A percentile compares a stretch with the other conserved stretches of the same genome.
Conservation (phyloP, 805 yeast species). For the Kazachstania africana region DNA sequence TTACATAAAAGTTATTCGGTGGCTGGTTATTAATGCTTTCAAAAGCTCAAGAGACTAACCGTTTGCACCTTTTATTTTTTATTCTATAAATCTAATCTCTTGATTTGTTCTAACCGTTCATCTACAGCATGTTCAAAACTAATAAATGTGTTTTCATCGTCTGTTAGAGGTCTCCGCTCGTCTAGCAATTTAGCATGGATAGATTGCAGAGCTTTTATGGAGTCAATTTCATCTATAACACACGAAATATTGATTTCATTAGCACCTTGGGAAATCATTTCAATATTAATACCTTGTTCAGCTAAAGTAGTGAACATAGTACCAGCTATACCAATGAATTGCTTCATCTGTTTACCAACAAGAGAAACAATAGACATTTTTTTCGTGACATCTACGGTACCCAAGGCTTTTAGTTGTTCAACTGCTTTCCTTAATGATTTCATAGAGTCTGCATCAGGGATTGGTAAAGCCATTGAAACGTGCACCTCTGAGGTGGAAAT, state of each 20-base stretch:
- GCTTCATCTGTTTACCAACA: constrained; percentile 96
- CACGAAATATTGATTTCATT: constrained; percentile 95
- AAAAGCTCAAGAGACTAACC: too few species aligned
- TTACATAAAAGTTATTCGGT: too few species aligned
- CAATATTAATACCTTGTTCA: constrained; percentile 83
- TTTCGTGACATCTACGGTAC: constrained; percentile 79
- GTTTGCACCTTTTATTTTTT: too few species aligned
- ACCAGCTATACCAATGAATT: constrained; percentile 92
- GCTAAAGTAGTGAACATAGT: constrained; percentile 92
- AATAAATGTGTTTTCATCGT: background rate
- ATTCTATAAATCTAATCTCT: constrained; percentile 25
- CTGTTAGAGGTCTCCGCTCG: constrained; percentile 19
- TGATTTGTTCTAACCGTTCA: constrained; percentile 36
- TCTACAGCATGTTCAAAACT: constrained; percentile 28
- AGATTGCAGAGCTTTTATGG: constrained; percentile 74
- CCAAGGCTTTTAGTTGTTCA: constrained; percentile 66
- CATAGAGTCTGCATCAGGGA: constrained; percentile 50
- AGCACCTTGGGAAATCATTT: constrained; percentile 98
- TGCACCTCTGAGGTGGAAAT: constrained; percentile 97
- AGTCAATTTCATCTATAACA: constrained; percentile 75
- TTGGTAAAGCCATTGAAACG: constrained; percentile 93
- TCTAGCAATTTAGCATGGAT: constrained; percentile 71
- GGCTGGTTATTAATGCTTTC: too few species aligned
- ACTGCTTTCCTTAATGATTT: constrained; percentile 58
- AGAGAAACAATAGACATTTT: constrained; percentile 85